Conservation (phyloP, 176 grass and related monocot species). For the Neostapfia colusana region DNA sequence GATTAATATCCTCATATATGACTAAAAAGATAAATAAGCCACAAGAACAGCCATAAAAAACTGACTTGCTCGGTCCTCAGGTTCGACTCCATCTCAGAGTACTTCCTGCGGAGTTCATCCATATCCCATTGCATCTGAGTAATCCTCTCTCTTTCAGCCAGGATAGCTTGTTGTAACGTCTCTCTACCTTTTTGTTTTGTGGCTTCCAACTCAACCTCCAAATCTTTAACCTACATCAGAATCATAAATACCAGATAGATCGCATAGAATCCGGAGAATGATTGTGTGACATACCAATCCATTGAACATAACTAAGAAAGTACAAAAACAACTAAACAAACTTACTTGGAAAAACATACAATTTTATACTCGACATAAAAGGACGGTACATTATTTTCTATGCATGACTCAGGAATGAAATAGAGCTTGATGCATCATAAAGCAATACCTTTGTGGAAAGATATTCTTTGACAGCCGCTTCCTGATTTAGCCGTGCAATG, state of each 20-base stretch:
- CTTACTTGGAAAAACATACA: too few relatives aligned
- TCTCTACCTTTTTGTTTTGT: conserved; percentile 87
- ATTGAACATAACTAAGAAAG: not conserved
- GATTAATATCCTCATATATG: conserved; percentile 28
- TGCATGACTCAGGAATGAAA: conserved; percentile 28
- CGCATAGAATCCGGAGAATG: conserved; percentile 8
- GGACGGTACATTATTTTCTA: conserved; percentile 5
- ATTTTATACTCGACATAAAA: not conserved
- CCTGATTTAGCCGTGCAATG: conserved; percentile 92
- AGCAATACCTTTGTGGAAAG: conserved; percentile 82
- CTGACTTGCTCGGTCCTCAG: conserved; percentile 67
- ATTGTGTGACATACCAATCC: not conserved
- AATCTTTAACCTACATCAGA: conserved; percentile 89
- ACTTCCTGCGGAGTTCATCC: conserved; percentile 90
- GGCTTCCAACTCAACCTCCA: conserved; percentile 93
- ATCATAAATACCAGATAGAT: conserved; percentile 25
- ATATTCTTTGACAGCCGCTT: conserved; percentile 94
- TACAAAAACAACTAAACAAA: conserved; percentile 15
- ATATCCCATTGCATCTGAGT: conserved; percentile 99
- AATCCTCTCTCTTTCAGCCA: conserved; percentile 85
- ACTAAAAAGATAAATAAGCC: conserved; percentile 24
- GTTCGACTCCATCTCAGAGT: conserved; percentile 83
- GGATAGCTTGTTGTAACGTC: conserved; percentile 79
- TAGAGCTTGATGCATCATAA: conserved; percentile 7
- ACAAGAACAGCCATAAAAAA: conserved; percentile 10